Base-by-base conservation (phyloP, 2,329 filamentous ascomycete species). In the Neonectria punicea region DNA sequence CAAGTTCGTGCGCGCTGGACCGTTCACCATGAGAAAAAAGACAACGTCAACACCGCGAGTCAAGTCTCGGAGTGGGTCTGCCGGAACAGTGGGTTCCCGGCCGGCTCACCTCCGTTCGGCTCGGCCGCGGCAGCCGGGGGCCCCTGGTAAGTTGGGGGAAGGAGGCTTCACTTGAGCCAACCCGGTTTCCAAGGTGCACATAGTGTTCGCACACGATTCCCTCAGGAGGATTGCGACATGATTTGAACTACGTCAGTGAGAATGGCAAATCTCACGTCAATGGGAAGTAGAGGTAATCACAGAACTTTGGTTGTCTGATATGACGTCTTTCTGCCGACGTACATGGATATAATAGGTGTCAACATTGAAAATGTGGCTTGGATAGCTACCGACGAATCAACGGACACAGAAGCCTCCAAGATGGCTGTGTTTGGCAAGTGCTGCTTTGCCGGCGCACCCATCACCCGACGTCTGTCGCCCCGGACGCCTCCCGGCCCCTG, bases 61-160 rank as follows among this genome's bases (percentile, higher is more conserved):
- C n/a, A 32, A n/a, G n/a, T 34, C 3, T 34, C 30, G 30, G 49
- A 8, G 49, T 34, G 49, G 28, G 30, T 34, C 49, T n/a, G 34
- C 49, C 49, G 22, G 30, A 20, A 18, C 10, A 20, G 49, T 34
- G 49, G 49, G 30, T 34, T 34, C 28, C n/a, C n/a, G 30, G 30
- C 49, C 49, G 47, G 49, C 18, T 51, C 28, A 18, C 30, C 49
- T 51, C 49, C 49, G 49, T 51, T 28, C 11, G 49, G 30, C 30
- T 16, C 49, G 49, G 49, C 49, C 49, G n/a, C n/a, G 22, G 30
- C 28, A 34, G 30, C n/a, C 28, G n/a, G 49, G 49, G 28, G n/a
- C 13, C n/a, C 32, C 30, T 18, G n/a, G 49, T 16, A 20, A 34
- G 28, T 20, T 7, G 3, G 11, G 18, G 49, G 22, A 22, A 22